A percentile compares a stretch with the other conserved stretches of the same genome.
phyloP scores from a whole-genome alignment of 345 rosid species.

The Salix viminalis region DNA sequence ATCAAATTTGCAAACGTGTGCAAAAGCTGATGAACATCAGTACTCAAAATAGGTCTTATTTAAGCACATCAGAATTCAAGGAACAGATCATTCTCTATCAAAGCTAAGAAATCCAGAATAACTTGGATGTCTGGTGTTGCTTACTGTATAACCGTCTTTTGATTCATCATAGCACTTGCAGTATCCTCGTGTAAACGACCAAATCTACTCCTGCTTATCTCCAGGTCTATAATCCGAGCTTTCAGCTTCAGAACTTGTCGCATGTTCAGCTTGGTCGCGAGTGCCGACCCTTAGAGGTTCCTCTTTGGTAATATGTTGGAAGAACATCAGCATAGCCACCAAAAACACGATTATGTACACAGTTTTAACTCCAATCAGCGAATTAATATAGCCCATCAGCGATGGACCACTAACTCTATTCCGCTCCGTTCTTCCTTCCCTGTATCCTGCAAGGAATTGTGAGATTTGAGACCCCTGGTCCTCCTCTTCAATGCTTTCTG shows the following conservation, averaged over 20 bases:
- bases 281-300: constrained; percentile 56
- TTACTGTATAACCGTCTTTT: background rate
- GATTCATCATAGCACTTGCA: background rate
- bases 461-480: constrained; percentile 77
- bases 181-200: background rate
- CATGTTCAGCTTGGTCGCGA: constrained; percentile 27
- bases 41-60: background rate
- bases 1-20: background rate
- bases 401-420: constrained; percentile 67
- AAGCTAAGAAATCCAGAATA: background rate
- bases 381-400: constrained; percentile 58
- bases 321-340: constrained; percentile 59
- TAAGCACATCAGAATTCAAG: background rate
- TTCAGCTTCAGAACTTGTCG: constrained; percentile 36
- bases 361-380: constrained; percentile 54
- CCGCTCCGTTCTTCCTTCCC: constrained; percentile 60
- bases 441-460: constrained; percentile 67
- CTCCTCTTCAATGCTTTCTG: constrained; percentile 57
- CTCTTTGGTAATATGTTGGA: constrained; percentile 41
- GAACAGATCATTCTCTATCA: background rate
- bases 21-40: background rate
- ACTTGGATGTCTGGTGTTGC: background rate
- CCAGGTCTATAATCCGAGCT: constrained; percentile 36
- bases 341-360: constrained; percentile 61
- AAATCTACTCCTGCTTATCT: constrained; percentile 60